Base-by-base conservation (phyloP, 2,329 filamentous ascomycete genomes). In the Orbilia quercus region DNA sequence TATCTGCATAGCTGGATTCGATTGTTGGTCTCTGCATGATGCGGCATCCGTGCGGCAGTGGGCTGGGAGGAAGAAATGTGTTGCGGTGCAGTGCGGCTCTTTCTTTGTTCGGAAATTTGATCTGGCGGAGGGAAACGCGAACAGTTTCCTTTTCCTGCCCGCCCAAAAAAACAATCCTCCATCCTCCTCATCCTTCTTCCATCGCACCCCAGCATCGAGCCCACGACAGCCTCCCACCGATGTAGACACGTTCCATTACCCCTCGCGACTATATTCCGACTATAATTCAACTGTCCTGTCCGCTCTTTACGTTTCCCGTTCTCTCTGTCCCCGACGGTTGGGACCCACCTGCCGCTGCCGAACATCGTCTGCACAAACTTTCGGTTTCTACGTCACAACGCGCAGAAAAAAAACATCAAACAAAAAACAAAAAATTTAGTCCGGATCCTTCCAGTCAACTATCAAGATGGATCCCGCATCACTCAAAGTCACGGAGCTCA, bases 401-500 rank as follows among this genome's bases (percentile, higher is more conserved):
- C 58, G 58, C 58, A 48, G n/a, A n/a, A n/a, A n/a, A n/a, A n/a
- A n/a, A n/a, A n/a, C n/a, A n/a, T n/a, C n/a, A n/a, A n/a, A n/a
- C n/a, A n/a, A n/a, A n/a, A n/a, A n/a, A n/a, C n/a, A n/a, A n/a
- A n/a, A n/a, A n/a, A 7, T 48, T 45, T 34, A 45, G 2, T 25
- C 38, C 25, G 16, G 34, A 22, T 40, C 18, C 28, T 12, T 47
- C 40, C n/a, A 16, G n/a, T n/a, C 40, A 22, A 34, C n/a, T 40
- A 47, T 40, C 44, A 51, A 16, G 14, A 69, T 77, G 47, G 75
- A 78, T 71, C 77, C 76, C 25, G 50, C 75, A 38, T 75, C 74
- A 7, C 84, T 89, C 78, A 93, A 91, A 81, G 91, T 94, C 75
- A 84, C 88, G 34, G 89, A 92, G 78, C 85, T 94, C 69, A 90